A percentile compares a stretch with the other conserved stretches of the same genome.
Evolutionary conservation across 192 early-diverging fungal species (phyloP).

Genomic region (Gonapodya sp.): DNA sequence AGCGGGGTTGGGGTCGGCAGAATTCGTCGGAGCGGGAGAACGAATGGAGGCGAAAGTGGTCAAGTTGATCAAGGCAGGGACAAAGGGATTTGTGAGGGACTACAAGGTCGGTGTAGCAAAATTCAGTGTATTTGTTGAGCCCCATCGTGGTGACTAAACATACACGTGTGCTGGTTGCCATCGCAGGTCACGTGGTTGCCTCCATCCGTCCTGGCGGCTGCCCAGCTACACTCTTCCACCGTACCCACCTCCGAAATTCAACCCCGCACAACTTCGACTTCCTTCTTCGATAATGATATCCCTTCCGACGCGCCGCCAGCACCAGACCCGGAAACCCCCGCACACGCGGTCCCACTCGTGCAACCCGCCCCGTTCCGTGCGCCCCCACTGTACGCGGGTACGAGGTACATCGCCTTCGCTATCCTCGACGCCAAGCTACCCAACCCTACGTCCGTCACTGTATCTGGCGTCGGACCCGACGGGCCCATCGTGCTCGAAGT

Average conservation of each 20-base stretch:
- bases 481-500: constrained; percentile 32
- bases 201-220: background rate
- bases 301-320: too few relatives aligned
- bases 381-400: constrained; percentile 22
- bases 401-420: constrained; percentile 27
- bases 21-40: constrained; percentile 32
- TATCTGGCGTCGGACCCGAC: constrained; percentile 20
- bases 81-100: constrained; percentile 28
- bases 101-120: constrained; percentile 33
- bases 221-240: background rate
- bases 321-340: too few relatives aligned
- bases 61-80: constrained; percentile 36
- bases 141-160: background rate
- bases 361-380: constrained; percentile 25
- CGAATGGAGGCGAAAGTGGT: constrained; percentile 40
- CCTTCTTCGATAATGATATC: too few relatives aligned
- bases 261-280: background rate
- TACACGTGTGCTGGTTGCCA: background rate
- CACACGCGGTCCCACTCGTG: background rate
- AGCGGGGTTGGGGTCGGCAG: constrained; percentile 33
- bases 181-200: background rate
- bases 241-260: background rate
- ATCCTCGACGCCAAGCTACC: too few relatives aligned
- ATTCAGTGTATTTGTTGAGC: background rate
- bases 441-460: constrained; percentile 19